Evolutionary conservation across 2,329 filamentous ascomycete genomes (phyloP).

Genomic region (Phialemonium atrogriseum): DNA sequence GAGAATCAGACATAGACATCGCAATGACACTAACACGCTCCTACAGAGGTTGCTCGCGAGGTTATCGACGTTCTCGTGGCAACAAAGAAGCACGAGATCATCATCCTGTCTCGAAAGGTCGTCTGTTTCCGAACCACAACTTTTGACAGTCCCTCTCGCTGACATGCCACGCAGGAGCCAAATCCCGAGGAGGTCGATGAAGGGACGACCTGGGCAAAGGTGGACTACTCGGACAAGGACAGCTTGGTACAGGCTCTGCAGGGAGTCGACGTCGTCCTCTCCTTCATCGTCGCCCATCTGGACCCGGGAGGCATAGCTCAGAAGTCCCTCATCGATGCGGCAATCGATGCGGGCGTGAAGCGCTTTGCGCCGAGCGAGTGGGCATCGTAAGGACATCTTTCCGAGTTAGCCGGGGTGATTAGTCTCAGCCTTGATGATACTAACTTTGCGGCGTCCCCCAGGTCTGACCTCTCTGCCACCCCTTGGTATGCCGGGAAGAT

Average conservation of each 20-base stretch:
- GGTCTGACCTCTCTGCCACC: constrained; percentile 3
- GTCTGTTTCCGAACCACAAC: not conserved
- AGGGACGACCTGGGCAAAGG: constrained; percentile 4
- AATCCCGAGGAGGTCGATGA: not conserved
- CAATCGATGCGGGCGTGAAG: constrained; percentile 12
- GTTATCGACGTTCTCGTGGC: constrained; percentile 4
- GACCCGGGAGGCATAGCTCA: constrained; percentile 12
- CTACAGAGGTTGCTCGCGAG: constrained; percentile 3
- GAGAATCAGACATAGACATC: not conserved
- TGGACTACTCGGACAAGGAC: constrained; percentile 11
- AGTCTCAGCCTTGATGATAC: too few species aligned
- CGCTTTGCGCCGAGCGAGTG: constrained; percentile 20
- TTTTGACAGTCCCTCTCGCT: too few species aligned
- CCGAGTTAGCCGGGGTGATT: too few species aligned
- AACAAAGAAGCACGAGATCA: constrained; percentile 4
- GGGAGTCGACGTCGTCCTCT: constrained; percentile 16
- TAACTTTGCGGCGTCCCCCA: too few species aligned
- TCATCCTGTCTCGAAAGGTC: constrained; percentile 8
- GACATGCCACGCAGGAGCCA: too few species aligned
- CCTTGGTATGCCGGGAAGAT: constrained; percentile 27
- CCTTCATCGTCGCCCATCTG: constrained; percentile 14
- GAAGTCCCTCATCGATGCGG: constrained; percentile 17
- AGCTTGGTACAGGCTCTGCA: constrained; percentile 11
- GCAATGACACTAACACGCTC: not conserved
- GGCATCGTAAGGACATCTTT: too few species aligned